phyloP scores from a whole-genome alignment of 2,329 filamentous ascomycete species.

The Gremmenia infestans region DNA sequence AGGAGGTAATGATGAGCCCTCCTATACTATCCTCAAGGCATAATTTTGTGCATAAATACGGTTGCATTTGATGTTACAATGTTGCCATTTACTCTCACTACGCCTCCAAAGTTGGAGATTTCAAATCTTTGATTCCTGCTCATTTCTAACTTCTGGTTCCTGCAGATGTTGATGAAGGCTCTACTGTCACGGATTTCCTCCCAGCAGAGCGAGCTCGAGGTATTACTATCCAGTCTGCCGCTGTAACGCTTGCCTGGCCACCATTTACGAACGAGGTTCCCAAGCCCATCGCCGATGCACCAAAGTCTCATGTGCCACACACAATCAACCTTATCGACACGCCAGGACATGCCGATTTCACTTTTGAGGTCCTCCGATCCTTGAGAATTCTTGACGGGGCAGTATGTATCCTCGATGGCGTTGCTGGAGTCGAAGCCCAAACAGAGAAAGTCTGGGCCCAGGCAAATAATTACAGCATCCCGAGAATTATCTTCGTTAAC shows the following conservation, averaged over 20 bases:
- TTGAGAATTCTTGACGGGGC: constrained; percentile 83
- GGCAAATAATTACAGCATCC: constrained; percentile 79
- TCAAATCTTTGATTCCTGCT: not conserved
- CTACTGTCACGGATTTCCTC: constrained; percentile 94
- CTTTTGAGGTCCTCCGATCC: constrained; percentile 91
- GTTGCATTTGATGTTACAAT: not conserved
- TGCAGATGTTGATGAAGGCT: constrained; percentile 86
- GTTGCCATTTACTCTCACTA: not conserved
- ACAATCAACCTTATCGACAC: constrained; percentile 93
- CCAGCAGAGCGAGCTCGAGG: constrained; percentile 87
- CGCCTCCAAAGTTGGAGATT: too few species aligned
- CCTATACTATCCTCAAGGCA: not conserved
- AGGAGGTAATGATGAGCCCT: constrained; percentile 48
- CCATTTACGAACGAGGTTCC: constrained; percentile 35
- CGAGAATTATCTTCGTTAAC: constrained; percentile 76
- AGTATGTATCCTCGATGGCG: constrained; percentile 88
- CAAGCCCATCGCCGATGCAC: constrained; percentile 33
- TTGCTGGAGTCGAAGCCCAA: constrained; percentile 92
- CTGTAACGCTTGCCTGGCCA: constrained; percentile 94
- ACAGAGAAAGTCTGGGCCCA: constrained; percentile 96
- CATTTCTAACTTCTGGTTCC: not conserved
- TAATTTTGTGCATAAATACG: not conserved
- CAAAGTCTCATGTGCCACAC: constrained; percentile 52
- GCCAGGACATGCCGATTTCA: constrained; percentile 94
- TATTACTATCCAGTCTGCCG: constrained; percentile 96